Percentiles rank a stretch among this genome's conserved stretches.
These are phyloP conservation scores for Acanthochlamys bracteata DNA, from an alignment of 106 monocot species.

Conservation along the genomic window DNA sequence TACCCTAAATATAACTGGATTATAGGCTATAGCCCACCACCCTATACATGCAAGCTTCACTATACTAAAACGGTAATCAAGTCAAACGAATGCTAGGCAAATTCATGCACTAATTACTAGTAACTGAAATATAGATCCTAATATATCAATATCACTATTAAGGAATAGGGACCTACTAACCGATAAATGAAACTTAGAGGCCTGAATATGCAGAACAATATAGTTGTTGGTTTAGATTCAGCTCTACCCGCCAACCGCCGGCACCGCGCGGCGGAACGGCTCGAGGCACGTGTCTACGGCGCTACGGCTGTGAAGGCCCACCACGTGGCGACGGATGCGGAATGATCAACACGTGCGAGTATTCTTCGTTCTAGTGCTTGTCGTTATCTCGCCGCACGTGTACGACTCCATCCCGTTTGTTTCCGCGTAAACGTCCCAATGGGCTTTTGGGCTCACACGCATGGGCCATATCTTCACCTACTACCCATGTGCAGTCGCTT, in stretches of 20 bases:
- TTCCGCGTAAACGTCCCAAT: conserved; percentile 16
- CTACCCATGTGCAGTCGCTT: conserved; percentile 9
- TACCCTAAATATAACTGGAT: too few relatives aligned
- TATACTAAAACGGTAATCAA: too few relatives aligned
- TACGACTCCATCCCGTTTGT: background rate
- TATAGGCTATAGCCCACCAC: too few relatives aligned
- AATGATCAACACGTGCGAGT: background rate
- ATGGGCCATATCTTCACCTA: conserved; percentile 10
- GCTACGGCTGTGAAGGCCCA: background rate
- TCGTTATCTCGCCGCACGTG: conserved; percentile 19
- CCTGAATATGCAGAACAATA: too few relatives aligned
- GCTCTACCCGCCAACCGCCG: background rate
- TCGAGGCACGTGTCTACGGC: conserved; percentile 4
- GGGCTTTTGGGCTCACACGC: background rate
- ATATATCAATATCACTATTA: too few relatives aligned
- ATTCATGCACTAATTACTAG: too few relatives aligned
- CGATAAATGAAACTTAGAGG: too few relatives aligned
- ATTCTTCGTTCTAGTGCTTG: background rate
- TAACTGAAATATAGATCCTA: too few relatives aligned
- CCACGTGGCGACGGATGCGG: conserved; percentile 15
- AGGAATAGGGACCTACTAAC: too few relatives aligned
- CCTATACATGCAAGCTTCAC: too few relatives aligned
- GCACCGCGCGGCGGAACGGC: conserved; percentile 2
- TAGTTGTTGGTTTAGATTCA: too few relatives aligned
- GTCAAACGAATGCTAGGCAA: too few relatives aligned